Evolutionary conservation across 257 asterid genomes (phyloP), one percentile per base, ranked within the genome.

Genomic region (Solanum rostratum): DNA sequence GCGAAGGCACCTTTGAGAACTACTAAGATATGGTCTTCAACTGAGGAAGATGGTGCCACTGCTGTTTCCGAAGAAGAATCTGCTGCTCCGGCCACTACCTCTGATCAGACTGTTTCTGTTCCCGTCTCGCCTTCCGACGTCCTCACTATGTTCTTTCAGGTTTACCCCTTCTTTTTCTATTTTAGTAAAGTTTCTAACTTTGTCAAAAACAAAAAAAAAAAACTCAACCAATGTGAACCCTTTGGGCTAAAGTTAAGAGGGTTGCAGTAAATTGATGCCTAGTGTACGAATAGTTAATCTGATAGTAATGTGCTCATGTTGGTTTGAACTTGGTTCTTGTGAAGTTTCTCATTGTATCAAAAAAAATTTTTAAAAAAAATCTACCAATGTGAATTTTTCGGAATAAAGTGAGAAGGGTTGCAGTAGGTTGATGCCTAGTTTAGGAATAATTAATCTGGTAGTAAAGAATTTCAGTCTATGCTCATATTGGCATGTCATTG

Each of bases 111-210:
- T 19, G 97, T 95, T 71, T 94, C 99, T 29, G 97, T 94, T 84
- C 84, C 98, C 3, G 95, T 93, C 62, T 94, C 98, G 65, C 93
- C 98, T 79, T 95, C 98, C 78, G 98, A 94, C 88, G 88, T 91
- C 63, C 99, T 95, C 86, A 93, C 93, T 85, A 94, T 95, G 99
- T 90, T 93, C 73, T 93, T 95, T 89, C 97, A 91, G 94, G 99
- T 74, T 19, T 4, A 3, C 27, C 22, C 24, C 8, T 68, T 68
- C 27, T 68, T 68, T n/a, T 68, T 37, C 50, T 69, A 5, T 37
- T 69, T 9, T 69, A 1, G 10, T 19, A 37, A 69, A 37, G 78
- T 37, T 69, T 8, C 65, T 20, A 20, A 20, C 9, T 57, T 57
- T 57, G 65, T 57, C 13, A 57, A 19, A 19, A 52, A 50, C 2